Percentiles rank a stretch among this genome's conserved stretches.
These are phyloP conservation scores for Claviceps sp. DNA, from an alignment of 2,329 filamentous ascomycete species.

Conservation along the genomic window DNA sequence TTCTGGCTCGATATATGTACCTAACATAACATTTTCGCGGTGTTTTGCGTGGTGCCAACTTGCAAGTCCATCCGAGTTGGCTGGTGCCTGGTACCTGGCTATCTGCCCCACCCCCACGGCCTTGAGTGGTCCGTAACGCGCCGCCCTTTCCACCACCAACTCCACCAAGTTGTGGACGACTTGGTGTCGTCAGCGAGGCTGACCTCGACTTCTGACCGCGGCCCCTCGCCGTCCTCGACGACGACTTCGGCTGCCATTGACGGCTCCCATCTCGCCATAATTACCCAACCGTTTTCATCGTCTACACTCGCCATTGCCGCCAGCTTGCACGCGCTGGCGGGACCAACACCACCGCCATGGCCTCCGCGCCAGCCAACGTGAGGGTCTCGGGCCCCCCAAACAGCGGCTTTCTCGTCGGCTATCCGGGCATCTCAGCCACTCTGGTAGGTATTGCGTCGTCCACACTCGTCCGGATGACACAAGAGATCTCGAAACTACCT, in stretches of 20 bases:
- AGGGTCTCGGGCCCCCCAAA: constrained; percentile 96
- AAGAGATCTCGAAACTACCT: neutral
- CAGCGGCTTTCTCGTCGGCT: constrained; percentile 91
- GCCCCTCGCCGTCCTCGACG: neutral
- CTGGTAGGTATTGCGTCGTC: constrained; percentile 50
- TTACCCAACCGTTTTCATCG: neutral
- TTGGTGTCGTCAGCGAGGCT: constrained; percentile 1
- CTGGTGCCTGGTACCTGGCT: no score
- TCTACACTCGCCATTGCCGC: constrained; percentile 2
- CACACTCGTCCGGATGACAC: neutral
- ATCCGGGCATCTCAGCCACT: constrained; percentile 94
- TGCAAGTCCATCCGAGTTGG: no score
- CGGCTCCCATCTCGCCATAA: neutral
- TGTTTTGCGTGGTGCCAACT: no score
- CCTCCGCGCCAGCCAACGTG: constrained; percentile 40
- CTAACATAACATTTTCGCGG: no score
- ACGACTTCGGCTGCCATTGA: neutral
- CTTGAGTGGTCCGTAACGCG: no score
- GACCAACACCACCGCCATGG: constrained; percentile 15
- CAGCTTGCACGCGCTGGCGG: constrained; percentile 7
- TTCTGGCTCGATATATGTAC: no score
- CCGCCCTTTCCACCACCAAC: no score
- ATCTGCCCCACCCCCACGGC: no score
- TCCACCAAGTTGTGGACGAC: neutral
- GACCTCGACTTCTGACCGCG: neutral